Evolutionary conservation across 495 filamentous ascomycete species (phyloP), one percentile per base, ranked within the genome.

Genomic region (Podospora pseudopauciseta): DNA sequence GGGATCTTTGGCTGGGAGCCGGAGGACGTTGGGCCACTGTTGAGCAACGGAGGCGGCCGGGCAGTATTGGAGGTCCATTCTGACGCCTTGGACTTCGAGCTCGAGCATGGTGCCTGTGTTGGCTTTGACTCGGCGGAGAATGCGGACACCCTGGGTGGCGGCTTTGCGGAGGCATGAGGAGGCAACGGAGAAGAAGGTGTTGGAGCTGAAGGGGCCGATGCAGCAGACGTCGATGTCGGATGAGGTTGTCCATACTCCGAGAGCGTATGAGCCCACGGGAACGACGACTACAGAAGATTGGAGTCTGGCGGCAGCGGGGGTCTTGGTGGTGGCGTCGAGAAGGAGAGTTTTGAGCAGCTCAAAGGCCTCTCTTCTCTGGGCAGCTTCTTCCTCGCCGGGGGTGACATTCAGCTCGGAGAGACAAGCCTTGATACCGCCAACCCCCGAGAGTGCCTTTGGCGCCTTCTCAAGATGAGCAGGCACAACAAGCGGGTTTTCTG

Each of bases 171-270:
- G 76, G 5, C 82, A 78, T 67, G 83, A 81, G 4, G 76, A 75
- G 18, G 82, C 84, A 5, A 87, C 72, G 20, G 82, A 70, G 66
- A 88, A 86, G 72, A 89, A 89, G 3, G 81, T 84, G 66, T 76
- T 75, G 18, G 84, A 68, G 65, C 83, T 83, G 62, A 87, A 84
- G 16, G 81, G 82, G 11, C 86, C 86, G 65, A 89, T 83, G 69
- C 80, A 85, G 23, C 89, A 75, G 67, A 86, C 84, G 71, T 89
- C 85, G 1, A 88, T 81, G 69, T 88, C 86, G 1, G 87, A 88
- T 7, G 76, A 58, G 11, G 78, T 56, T 19, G 83, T 83, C 80
- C 85, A 88, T 28, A 87, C 82, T 4, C 80, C 84, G 28, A 89
- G 78, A n/a, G 79, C 81, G 69, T 87, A 88, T 27, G 86, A 87